phyloP scores from a whole-genome alignment of 73 alveolate species.

The Blepharisma japonicum region DNA sequence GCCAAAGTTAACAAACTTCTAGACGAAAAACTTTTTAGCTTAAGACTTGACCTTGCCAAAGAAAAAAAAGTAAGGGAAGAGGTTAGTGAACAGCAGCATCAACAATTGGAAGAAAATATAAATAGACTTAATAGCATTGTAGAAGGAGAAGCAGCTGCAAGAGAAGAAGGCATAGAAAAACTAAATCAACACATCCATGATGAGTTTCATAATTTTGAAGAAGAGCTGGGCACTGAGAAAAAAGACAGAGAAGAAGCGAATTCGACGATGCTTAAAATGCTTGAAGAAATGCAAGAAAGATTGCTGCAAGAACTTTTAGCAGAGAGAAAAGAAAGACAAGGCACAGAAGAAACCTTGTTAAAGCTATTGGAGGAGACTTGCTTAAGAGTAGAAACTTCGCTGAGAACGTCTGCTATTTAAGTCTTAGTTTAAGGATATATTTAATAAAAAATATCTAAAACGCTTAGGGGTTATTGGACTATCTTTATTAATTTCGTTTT shows the following conservation, averaged over 20 bases:
- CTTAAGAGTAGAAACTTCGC: conserved; percentile 60
- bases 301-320: conserved; percentile 47
- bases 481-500: too few species aligned
- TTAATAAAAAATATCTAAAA: too few species aligned
- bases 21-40: conserved; percentile 63
- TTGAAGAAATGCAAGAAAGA: conserved; percentile 68
- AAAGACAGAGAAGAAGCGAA: conserved; percentile 61
- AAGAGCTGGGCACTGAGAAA: conserved; percentile 54
- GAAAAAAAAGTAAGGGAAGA: conserved; percentile 72
- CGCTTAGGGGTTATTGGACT: too few species aligned
- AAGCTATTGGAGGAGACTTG: conserved; percentile 77
- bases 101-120: conserved; percentile 36
- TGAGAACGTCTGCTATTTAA: conserved; percentile 31
- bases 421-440: too few species aligned
- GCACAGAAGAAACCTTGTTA: conserved; percentile 65
- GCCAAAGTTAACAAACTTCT: conserved; percentile 51
- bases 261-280: conserved; percentile 56
- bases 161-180: conserved; percentile 53
- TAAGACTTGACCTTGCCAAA: conserved; percentile 69
- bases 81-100: conserved; percentile 31
- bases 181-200: conserved; percentile 48
- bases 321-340: conserved; percentile 60
- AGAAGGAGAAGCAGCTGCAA: conserved; percentile 41
- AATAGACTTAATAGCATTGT: conserved; percentile 31
- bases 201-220: conserved; percentile 64